Conservation (phyloP, 164 flowering plant species). For the Vitis vinifera region DNA sequence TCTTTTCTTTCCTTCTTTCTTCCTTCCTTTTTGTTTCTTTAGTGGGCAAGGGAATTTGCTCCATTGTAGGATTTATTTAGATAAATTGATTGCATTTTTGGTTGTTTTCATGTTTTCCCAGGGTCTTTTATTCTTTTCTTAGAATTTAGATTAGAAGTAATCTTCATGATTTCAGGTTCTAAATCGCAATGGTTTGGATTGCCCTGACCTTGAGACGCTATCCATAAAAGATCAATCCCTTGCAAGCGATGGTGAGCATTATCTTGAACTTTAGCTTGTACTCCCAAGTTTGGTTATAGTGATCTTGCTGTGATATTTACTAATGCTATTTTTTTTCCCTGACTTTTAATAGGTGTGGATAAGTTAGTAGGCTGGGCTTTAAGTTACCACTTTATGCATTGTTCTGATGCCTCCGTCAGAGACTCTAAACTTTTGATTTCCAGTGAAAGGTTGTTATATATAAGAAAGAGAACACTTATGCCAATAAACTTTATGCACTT, state of each 20-base stretch:
- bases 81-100: not conserved
- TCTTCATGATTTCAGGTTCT: constrained; percentile 54
- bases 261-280: constrained; percentile 6
- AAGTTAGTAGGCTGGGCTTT: constrained; percentile 88
- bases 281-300: not conserved
- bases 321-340: not conserved
- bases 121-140: not conserved
- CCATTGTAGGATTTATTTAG: too few species aligned
- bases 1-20: too few species aligned
- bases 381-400: constrained; percentile 74
- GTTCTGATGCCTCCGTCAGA: constrained; percentile 33
- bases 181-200: constrained; percentile 54
- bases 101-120: not conserved
- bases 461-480: not conserved
- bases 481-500: not conserved
- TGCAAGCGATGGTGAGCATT: constrained; percentile 68
- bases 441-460: constrained; percentile 57
- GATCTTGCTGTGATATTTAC: not conserved
- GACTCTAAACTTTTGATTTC: constrained; percentile 69
- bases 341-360: constrained; percentile 54
- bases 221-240: constrained; percentile 81
- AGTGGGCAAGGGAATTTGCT: too few species aligned
- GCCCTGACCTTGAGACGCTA: constrained; percentile 65
- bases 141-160: not conserved
- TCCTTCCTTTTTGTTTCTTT: too few species aligned